These are phyloP conservation scores for Lobulomyces angularis DNA, from an alignment of 192 early-diverging fungal genomes.

Conservation along the genomic window DNA sequence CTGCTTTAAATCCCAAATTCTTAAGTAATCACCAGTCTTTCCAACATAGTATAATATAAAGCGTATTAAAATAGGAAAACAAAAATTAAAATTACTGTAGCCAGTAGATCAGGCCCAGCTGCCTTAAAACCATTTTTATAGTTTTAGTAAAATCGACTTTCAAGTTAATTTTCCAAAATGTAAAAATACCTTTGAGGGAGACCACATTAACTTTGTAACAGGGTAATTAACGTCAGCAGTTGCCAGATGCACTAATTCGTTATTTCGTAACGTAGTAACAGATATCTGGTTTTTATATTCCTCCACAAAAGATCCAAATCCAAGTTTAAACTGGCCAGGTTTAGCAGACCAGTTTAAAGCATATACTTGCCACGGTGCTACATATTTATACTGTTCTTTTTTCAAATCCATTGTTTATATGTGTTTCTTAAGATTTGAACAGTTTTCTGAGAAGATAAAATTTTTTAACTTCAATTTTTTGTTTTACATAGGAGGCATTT, in stretches of 20 bases:
- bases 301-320: slow-evolving; percentile 41
- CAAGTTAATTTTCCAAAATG: neutral
- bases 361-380: slow-evolving; percentile 75
- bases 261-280: neutral
- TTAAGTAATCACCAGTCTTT: slow-evolving; percentile 73
- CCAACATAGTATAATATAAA: slow-evolving; percentile 43
- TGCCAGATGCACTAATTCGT: slow-evolving; percentile 61
- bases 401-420: slow-evolving; percentile 24
- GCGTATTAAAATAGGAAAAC: slow-evolving; percentile 10
- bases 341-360: slow-evolving; percentile 76
- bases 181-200: slow-evolving; percentile 48
- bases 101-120: slow-evolving; percentile 6
- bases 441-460: no score
- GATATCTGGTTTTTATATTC: slow-evolving; percentile 25
- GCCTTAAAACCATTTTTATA: neutral
- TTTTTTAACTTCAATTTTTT: no score
- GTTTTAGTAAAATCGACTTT: no score
- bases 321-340: slow-evolving; percentile 64
- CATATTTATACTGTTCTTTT: slow-evolving; percentile 72
- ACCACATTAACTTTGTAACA: slow-evolving; percentile 82
- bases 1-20: slow-evolving; percentile 69
- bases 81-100: neutral
- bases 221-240: slow-evolving; percentile 75
- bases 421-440: no score
- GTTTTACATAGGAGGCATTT: no score